phyloP scores from a whole-genome alignment of 164 flowering plant species.

The Paratinospora sagittata region DNA sequence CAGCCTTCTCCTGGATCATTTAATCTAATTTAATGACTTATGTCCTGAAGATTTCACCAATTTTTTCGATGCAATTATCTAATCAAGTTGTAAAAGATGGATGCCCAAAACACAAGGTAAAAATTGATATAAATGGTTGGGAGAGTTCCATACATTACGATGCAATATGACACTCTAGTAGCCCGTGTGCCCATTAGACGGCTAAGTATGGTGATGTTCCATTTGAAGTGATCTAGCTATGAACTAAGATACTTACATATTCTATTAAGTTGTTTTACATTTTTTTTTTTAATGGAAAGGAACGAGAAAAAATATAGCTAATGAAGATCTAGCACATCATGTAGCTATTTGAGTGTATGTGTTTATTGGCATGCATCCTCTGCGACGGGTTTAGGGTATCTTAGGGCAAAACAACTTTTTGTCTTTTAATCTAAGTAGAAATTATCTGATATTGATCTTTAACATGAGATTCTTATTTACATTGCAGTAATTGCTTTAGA shows the following conservation, averaged over 20 bases:
- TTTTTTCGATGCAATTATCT: not conserved
- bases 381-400: not conserved
- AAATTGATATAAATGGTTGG: not conserved
- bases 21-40: not conserved
- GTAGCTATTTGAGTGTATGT: not conserved
- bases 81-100: not conserved
- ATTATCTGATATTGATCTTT: not conserved
- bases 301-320: not conserved
- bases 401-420: not conserved
- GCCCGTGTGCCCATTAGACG: not conserved
- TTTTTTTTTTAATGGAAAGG: not conserved
- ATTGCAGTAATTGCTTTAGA: conserved; percentile 60
- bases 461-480: conserved; percentile 2
- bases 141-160: not conserved
- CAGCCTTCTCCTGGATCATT: not conserved
- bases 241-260: not conserved
- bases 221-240: not conserved
- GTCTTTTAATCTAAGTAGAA: not conserved
- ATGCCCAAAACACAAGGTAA: not conserved
- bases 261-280: too few relatives aligned
- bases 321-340: not conserved
- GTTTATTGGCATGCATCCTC: not conserved
- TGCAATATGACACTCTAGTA: not conserved
- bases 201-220: too few relatives aligned
- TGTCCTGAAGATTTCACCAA: not conserved